Evolutionary conservation across 768 basidiomycete species (phyloP).

Genomic region (Mycena albidolilacea): DNA sequence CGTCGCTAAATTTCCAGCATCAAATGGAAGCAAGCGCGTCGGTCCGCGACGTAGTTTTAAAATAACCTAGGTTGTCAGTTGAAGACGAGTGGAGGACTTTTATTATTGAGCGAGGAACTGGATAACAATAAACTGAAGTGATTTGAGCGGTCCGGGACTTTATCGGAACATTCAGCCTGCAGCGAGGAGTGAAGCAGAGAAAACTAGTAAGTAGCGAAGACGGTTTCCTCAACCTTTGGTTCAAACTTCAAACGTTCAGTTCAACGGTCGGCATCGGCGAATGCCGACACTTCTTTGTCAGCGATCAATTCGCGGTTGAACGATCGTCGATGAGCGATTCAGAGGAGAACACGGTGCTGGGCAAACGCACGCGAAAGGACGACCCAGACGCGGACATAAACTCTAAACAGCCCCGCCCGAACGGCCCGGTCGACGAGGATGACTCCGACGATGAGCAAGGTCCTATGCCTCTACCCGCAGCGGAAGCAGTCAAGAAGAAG

Average conservation of each 20-base stretch:
- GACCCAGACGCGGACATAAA: conserved; percentile 45
- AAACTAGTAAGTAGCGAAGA: no score
- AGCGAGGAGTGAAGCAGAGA: no score
- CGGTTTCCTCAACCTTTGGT: no score
- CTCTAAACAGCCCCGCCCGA: conserved; percentile 35
- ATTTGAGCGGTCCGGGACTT: no score
- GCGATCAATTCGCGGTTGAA: background rate
- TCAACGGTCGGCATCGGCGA: no score
- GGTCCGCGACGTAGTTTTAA: background rate
- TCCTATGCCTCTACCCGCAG: conserved; percentile 84
- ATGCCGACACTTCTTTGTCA: no score
- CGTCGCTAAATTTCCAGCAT: background rate
- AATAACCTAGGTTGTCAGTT: no score
- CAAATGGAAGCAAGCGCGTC: conserved; percentile 6
- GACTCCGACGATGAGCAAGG: conserved; percentile 85
- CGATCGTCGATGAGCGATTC: conserved; percentile 55
- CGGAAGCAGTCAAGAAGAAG: conserved; percentile 75
- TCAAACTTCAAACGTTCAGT: no score
- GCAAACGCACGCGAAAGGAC: conserved; percentile 71
- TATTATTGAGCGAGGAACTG: no score
- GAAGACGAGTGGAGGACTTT: no score
- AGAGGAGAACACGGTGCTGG: conserved; percentile 70
- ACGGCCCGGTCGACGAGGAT: conserved; percentile 56
- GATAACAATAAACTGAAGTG: no score
- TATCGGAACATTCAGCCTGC: no score